Conservation (phyloP, 1,139 yeast genomes). For the Pichia sp. region DNA sequence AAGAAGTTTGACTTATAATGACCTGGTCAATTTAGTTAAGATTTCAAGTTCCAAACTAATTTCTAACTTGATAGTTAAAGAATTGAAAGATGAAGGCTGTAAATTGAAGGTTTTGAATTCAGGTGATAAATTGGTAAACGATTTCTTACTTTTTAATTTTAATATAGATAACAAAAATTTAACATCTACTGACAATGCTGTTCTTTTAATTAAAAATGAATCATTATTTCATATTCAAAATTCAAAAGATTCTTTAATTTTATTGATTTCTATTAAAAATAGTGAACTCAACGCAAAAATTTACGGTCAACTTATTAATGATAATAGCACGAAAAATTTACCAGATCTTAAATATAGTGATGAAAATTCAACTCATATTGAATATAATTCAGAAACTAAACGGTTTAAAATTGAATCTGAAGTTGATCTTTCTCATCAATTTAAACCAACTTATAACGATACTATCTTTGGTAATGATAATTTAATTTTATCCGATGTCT, state of each 20-base stretch:
- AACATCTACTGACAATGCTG: slow-evolving; percentile 17
- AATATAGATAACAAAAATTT: slow-evolving; percentile 8
- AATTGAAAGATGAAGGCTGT: slow-evolving; percentile 42
- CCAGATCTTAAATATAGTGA: slow-evolving; percentile 24
- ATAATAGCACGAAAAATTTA: slow-evolving; percentile 21
- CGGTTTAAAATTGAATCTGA: slow-evolving; percentile 26
- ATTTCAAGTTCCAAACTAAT: slow-evolving; percentile 54
- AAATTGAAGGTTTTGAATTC: slow-evolving; percentile 31
- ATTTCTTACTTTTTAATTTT: slow-evolving; percentile 20
- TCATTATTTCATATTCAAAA: slow-evolving; percentile 28
- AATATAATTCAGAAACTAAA: slow-evolving; percentile 22
- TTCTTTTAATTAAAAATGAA: slow-evolving; percentile 26
- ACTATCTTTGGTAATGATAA: background rate
- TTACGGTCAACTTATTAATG: slow-evolving; percentile 26
- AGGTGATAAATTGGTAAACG: slow-evolving; percentile 20
- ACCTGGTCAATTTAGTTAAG: slow-evolving; percentile 44
- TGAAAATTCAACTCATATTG: slow-evolving; percentile 23
- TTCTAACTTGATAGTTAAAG: slow-evolving; percentile 59
- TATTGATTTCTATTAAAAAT: slow-evolving; percentile 23
- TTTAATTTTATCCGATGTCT: slow-evolving; percentile 22
- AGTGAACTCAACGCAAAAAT: slow-evolving; percentile 24
- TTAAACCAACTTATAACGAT: slow-evolving; percentile 2
- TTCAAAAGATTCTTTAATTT: slow-evolving; percentile 27
- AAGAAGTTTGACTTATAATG: slow-evolving; percentile 35
- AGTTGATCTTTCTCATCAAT: slow-evolving; percentile 23